Evolutionary conservation across 257 asterid species (phyloP).

Genomic region (Anisodus tanguticus): DNA sequence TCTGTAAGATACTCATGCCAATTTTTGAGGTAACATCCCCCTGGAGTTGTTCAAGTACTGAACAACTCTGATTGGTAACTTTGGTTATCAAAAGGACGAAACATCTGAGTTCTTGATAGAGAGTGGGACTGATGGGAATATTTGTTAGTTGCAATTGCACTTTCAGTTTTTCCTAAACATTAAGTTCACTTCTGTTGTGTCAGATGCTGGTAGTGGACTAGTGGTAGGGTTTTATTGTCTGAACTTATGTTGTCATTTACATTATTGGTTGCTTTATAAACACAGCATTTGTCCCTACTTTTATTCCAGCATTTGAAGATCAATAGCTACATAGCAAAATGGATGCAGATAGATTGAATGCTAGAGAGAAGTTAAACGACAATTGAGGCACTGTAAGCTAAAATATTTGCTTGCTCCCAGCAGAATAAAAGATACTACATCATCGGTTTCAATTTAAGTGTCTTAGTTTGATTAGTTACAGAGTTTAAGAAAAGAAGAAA

Average conservation of each 20-base stretch:
- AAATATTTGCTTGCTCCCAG: background rate
- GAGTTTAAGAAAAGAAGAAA: background rate
- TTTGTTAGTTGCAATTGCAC: background rate
- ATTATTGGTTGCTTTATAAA: background rate
- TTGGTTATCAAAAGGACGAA: background rate
- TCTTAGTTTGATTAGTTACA: background rate
- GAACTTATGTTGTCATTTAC: background rate
- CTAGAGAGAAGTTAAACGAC: background rate
- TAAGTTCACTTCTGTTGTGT: background rate
- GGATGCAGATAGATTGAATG: background rate
- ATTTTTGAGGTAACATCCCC: background rate
- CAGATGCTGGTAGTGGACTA: background rate
- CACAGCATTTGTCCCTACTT: slow-evolving; percentile 8
- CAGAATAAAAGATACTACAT: too few species aligned
- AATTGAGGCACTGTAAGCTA: background rate
- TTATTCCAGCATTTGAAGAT: background rate
- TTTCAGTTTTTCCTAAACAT: slow-evolving; percentile 13
- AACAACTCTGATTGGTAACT: background rate
- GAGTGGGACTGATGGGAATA: background rate
- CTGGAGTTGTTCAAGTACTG: slow-evolving; percentile 2
- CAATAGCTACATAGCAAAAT: background rate
- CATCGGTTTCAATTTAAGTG: background rate
- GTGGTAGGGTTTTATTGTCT: slow-evolving; percentile 21
- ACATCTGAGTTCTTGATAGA: background rate
- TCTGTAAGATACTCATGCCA: background rate